Conservation (phyloP, 352 stramenopile species). For the Elongisporangium undulatum region DNA sequence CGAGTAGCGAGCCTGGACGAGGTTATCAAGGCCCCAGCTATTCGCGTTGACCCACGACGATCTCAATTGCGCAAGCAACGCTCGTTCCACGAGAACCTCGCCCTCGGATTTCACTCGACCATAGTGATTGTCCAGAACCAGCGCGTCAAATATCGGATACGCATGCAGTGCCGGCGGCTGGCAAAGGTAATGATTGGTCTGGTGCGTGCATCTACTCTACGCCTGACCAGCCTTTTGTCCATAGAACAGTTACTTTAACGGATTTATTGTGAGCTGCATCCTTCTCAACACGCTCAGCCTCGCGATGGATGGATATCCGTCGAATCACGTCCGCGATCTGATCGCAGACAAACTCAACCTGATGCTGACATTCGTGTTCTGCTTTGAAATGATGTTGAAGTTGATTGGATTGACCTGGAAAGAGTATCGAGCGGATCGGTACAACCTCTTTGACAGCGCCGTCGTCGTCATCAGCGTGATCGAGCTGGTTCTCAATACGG, state of each 20-base stretch:
- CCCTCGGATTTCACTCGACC: not conserved
- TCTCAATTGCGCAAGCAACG: not conserved
- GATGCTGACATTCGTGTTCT: constrained; percentile 39
- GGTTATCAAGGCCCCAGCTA: not conserved
- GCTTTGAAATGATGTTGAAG: constrained; percentile 51
- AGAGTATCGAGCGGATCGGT: constrained; percentile 40
- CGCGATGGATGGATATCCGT: constrained; percentile 48
- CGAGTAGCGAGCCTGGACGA: constrained; percentile 11
- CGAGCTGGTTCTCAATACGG: constrained; percentile 29
- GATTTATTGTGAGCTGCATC: constrained; percentile 43
- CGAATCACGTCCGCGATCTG: constrained; percentile 7
- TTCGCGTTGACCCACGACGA: not conserved
- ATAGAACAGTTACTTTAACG: constrained; percentile 25
- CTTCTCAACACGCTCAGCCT: constrained; percentile 59
- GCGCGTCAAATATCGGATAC: not conserved
- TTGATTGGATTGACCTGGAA: constrained; percentile 41
- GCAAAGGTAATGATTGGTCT: not conserved
- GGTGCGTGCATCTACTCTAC: no score
- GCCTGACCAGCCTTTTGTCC: not conserved
- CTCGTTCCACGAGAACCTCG: not conserved
- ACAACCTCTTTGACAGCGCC: constrained; percentile 54
- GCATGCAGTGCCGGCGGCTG: not conserved
- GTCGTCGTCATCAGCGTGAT: constrained; percentile 49
- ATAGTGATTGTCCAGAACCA: not conserved
- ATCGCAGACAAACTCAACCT: constrained; percentile 31